Conservation (phyloP, 1,139 yeast genomes). For the Magnusiomyces fungicola region DNA sequence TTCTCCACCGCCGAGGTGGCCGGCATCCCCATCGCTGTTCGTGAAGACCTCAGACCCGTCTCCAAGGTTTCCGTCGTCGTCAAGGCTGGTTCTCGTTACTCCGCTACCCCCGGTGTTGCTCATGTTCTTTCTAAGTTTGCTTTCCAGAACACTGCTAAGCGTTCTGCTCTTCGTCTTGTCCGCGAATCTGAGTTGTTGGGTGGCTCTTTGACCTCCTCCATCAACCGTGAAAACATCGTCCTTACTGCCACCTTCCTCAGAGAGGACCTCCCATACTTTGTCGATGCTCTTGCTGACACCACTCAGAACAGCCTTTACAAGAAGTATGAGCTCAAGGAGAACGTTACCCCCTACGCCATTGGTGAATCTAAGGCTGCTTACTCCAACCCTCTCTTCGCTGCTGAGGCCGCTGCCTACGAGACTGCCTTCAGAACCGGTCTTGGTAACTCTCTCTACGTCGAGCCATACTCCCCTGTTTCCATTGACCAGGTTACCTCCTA, state of each 20-base stretch:
- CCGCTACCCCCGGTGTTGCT: slow-evolving; percentile 68
- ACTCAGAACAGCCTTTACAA: slow-evolving; percentile 66
- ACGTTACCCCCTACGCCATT: slow-evolving; percentile 70
- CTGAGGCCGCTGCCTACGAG: slow-evolving; percentile 73
- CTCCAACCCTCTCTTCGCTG: slow-evolving; percentile 48
- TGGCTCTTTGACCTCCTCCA: slow-evolving; percentile 60
- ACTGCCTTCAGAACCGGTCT: slow-evolving; percentile 81
- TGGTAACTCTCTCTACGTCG: slow-evolving; percentile 76
- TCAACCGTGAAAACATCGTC: slow-evolving; percentile 79
- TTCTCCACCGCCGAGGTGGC: slow-evolving; percentile 30
- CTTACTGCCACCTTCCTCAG: slow-evolving; percentile 76
- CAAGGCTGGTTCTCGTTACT: slow-evolving; percentile 80
- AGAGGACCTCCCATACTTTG: slow-evolving; percentile 86
- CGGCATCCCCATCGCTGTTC: slow-evolving; percentile 39
- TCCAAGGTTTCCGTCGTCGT: slow-evolving; percentile 73
- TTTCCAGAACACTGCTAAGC: slow-evolving; percentile 71
- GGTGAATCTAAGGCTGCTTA: slow-evolving; percentile 43
- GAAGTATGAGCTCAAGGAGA: slow-evolving; percentile 68
- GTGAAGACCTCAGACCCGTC: slow-evolving; percentile 46
- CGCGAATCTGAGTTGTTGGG: slow-evolving; percentile 95
- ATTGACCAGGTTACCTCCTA: slow-evolving; percentile 59
- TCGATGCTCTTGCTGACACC: slow-evolving; percentile 76
- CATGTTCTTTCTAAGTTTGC: slow-evolving; percentile 81
- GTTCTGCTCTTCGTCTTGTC: slow-evolving; percentile 86
- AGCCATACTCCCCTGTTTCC: slow-evolving; percentile 51